phyloP scores from a whole-genome alignment of 129 eudicot species.

The Artemisia argyi region DNA sequence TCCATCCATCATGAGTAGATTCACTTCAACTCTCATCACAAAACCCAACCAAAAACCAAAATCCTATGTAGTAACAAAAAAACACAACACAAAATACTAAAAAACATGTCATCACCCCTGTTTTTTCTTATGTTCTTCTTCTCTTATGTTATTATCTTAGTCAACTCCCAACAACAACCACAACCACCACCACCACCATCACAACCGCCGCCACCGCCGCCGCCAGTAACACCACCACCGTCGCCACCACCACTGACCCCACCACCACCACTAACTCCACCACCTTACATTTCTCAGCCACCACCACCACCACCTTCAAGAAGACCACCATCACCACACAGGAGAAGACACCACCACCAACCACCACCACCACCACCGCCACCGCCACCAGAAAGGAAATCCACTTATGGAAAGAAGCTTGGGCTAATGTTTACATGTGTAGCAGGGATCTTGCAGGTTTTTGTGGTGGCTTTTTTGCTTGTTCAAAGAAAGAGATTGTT shows the following conservation, averaged over 20 bases:
- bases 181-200: slow-evolving; percentile 25
- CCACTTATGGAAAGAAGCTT: slow-evolving; percentile 45
- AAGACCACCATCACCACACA: slow-evolving; percentile 3
- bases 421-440: slow-evolving; percentile 52
- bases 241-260: slow-evolving; percentile 1
- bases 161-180: slow-evolving; percentile 1
- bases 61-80: no score
- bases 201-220: slow-evolving; percentile 18
- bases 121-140: no score
- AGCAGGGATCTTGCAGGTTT: slow-evolving; percentile 49
- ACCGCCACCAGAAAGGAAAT: background rate
- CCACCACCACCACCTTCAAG: slow-evolving; percentile 15
- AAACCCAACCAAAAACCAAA: no score
- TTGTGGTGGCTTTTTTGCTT: slow-evolving; percentile 48
- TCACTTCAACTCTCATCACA: no score
- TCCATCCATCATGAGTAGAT: no score
- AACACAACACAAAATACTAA: no score
- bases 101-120: no score
- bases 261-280: slow-evolving; percentile 23
- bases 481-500: slow-evolving; percentile 47
- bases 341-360: background rate
- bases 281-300: background rate
- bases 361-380: background rate
- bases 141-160: no score
- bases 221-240: background rate